These are phyloP conservation scores for Penicillium lividum DNA, from an alignment of 495 filamentous ascomycete genomes.

Conservation along the genomic window DNA sequence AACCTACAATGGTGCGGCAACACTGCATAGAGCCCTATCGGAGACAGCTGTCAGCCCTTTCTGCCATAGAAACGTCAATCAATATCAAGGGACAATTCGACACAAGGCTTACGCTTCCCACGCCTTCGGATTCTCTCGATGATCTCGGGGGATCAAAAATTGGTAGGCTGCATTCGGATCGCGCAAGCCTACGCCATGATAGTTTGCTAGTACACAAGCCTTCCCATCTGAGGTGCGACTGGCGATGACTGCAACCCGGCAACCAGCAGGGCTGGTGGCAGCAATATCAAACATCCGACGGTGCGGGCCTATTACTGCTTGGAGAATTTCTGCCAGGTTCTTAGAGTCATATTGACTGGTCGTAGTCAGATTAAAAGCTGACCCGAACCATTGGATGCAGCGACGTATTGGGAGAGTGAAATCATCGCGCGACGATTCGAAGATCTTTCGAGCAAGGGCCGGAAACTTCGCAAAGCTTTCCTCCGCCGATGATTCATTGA, in stretches of 20 bases:
- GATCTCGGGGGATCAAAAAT: slow-evolving; percentile 16
- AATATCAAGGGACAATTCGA: not conserved
- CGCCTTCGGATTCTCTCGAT: slow-evolving; percentile 11
- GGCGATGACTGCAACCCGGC: slow-evolving; percentile 18
- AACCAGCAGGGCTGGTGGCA: slow-evolving; percentile 1
- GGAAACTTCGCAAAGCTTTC: not conserved
- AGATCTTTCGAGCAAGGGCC: not conserved
- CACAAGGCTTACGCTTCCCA: slow-evolving; percentile 13
- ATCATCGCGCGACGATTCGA: not conserved
- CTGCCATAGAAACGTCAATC: not conserved
- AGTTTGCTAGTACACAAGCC: slow-evolving; percentile 23
- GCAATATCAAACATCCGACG: slow-evolving; percentile 19
- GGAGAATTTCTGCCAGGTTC: not conserved
- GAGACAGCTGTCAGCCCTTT: not conserved
- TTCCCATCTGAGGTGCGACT: slow-evolving; percentile 23
- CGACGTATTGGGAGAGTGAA: not conserved
- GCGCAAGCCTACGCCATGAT: slow-evolving; percentile 12
- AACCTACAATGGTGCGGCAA: slow-evolving; percentile 26
- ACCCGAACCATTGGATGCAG: no score
- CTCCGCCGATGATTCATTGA: slow-evolving; percentile 18
- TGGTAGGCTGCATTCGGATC: slow-evolving; percentile 14
- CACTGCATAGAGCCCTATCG: slow-evolving; percentile 17
- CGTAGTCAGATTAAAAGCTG: no score
- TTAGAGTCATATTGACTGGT: not conserved
- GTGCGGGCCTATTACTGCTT: slow-evolving; percentile 6